Conservation (phyloP, 345 rosid genomes). For the Sisymbrium irio region DNA sequence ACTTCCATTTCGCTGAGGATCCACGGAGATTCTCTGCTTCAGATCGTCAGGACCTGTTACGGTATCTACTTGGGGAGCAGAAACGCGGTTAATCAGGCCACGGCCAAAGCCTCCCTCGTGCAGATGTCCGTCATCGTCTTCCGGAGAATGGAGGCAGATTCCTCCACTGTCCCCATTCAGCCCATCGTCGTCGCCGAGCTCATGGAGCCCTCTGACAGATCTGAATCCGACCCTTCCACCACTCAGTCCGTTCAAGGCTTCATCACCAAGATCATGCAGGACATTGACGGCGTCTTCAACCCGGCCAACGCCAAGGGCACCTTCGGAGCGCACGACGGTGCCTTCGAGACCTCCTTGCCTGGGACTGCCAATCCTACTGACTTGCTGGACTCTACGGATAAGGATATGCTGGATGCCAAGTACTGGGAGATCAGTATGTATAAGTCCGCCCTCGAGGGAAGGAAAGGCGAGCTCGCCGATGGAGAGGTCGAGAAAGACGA, state of each 20-base stretch:
- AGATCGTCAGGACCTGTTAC: conserved; percentile 89
- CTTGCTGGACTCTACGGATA: conserved; percentile 72
- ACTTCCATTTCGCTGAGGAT: conserved; percentile 83
- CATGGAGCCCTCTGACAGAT: conserved; percentile 84
- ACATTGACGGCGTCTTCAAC: conserved; percentile 65
- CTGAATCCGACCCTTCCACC: conserved; percentile 74
- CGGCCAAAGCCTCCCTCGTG: conserved; percentile 91
- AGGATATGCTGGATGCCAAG: conserved; percentile 98
- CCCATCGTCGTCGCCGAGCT: conserved; percentile 99
- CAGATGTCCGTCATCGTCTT: conserved; percentile 98
- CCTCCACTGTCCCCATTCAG: conserved; percentile 88
- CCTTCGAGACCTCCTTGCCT: conserved; percentile 66
- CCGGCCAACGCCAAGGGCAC: conserved; percentile 53
- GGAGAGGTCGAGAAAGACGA: conserved; percentile 92
- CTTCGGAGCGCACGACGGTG: conserved; percentile 57
- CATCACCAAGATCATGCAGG: conserved; percentile 76
- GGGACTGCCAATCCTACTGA: conserved; percentile 69
- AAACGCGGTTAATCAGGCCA: conserved; percentile 87
- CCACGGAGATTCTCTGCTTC: conserved; percentile 89
- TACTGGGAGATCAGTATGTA: conserved; percentile 99
- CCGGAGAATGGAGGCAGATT: conserved; percentile 98
- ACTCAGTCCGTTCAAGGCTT: conserved; percentile 88
- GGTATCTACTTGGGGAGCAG: conserved; percentile 91
- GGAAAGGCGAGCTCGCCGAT: conserved; percentile 94
- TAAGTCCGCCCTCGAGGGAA: conserved; percentile 94